Conservation (phyloP, 805 yeast species). For the Lipomyces yamanashiensis region DNA sequence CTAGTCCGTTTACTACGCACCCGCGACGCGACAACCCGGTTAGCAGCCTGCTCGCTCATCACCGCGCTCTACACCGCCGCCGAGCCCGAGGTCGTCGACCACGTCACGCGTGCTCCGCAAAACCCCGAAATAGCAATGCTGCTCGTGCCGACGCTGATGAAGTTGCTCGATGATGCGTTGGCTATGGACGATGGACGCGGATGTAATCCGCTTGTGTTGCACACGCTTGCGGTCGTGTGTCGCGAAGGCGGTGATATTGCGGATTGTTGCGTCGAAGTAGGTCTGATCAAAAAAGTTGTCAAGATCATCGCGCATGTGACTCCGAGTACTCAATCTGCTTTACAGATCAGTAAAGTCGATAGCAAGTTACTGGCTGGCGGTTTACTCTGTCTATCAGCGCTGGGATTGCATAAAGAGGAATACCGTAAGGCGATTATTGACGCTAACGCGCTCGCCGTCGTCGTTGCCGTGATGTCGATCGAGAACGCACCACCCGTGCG, state of each 20-base stretch:
- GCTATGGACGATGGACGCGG: conserved; percentile 37
- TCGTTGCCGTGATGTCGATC: conserved; percentile 40
- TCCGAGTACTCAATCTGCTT: conserved; percentile 26
- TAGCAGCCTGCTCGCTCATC: conserved; percentile 27
- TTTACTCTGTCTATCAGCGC: conserved; percentile 43
- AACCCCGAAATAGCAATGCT: conserved; percentile 33
- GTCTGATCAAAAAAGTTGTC: conserved; percentile 41
- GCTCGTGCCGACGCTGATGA: conserved; percentile 44
- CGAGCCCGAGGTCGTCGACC: conserved; percentile 10
- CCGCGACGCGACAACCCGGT: conserved; percentile 27
- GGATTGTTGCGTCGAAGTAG: conserved; percentile 45
- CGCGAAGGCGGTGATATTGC: conserved; percentile 43
- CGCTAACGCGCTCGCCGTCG: conserved; percentile 39
- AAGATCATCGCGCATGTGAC: conserved; percentile 33
- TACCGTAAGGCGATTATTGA: conserved; percentile 43
- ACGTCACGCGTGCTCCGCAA: conserved; percentile 20
- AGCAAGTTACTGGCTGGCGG: conserved; percentile 41
- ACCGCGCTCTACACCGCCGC: conserved; percentile 19
- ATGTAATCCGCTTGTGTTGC: conserved; percentile 28
- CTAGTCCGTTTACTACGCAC: conserved; percentile 39
- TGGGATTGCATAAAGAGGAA: conserved; percentile 43
- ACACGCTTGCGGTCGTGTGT: conserved; percentile 43
- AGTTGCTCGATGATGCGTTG: conserved; percentile 40
- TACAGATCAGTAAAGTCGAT: conserved; percentile 11
- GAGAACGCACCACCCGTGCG: conserved; percentile 33